Evolutionary conservation across 208 protist genomes (phyloP).

Genomic region (Vickermania spadyakhi): DNA sequence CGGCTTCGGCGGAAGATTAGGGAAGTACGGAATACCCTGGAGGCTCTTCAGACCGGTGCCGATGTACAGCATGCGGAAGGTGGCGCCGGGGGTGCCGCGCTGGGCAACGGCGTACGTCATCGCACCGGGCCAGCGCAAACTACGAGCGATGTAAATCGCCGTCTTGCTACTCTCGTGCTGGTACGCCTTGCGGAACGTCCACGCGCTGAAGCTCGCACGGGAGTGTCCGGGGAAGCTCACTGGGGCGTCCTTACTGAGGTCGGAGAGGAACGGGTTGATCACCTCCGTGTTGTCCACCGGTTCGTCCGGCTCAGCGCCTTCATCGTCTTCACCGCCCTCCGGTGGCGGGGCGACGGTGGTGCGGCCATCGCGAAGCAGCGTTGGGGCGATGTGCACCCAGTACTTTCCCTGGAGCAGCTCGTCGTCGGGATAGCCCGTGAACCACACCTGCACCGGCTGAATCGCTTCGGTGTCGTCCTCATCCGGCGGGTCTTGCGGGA

Average conservation of each 20-base stretch:
- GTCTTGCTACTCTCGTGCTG: conserved; percentile 59
- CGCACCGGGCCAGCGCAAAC: conserved; percentile 80
- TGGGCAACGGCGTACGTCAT: conserved; percentile 67
- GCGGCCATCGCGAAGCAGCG: conserved; percentile 63
- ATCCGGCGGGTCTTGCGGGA: conserved; percentile 72
- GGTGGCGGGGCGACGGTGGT: conserved; percentile 22
- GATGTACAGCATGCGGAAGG: conserved; percentile 73
- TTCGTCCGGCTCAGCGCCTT: conserved; percentile 8
- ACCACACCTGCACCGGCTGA: conserved; percentile 61
- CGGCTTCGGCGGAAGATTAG: conserved; percentile 56
- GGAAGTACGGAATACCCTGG: conserved; percentile 48
- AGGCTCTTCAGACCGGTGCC: conserved; percentile 81
- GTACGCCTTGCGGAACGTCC: conserved; percentile 83
- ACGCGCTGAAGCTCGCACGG: conserved; percentile 58
- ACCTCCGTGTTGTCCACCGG: conserved; percentile 42
- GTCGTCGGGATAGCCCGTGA: conserved; percentile 72
- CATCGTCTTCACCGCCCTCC: conserved; percentile 21
- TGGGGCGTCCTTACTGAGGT: conserved; percentile 57
- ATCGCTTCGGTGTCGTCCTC: conserved; percentile 78
- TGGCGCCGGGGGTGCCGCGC: conserved; percentile 50
- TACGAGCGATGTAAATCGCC: conserved; percentile 69
- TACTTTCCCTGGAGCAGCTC: conserved; percentile 81
- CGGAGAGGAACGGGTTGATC: conserved; percentile 79
- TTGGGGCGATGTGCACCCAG: conserved; percentile 86
- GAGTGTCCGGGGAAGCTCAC: conserved; percentile 71